phyloP scores from a whole-genome alignment of 169 alveolate genomes.

The Eimeria tenella region DNA sequence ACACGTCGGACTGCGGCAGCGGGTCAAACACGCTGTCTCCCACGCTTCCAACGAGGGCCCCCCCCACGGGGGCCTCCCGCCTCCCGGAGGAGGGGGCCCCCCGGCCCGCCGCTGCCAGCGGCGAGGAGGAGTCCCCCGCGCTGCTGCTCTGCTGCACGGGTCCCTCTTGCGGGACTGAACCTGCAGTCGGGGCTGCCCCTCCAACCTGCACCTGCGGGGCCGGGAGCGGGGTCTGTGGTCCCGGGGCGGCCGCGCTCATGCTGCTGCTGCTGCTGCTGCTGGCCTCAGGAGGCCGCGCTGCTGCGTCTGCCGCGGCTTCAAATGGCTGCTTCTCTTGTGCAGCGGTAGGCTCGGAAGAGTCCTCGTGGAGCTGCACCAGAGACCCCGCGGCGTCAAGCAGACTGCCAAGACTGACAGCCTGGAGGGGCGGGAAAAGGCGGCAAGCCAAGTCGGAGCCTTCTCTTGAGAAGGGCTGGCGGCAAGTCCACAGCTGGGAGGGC shows the following conservation, averaged over 20 bases:
- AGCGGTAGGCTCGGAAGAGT: background rate
- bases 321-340: background rate
- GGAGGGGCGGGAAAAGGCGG: constrained; percentile 16
- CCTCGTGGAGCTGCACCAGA: background rate
- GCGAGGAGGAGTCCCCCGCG: background rate
- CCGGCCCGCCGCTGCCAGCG: background rate
- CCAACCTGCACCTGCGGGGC: background rate
- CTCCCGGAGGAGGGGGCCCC: background rate
- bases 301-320: background rate
- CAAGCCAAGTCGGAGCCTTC: background rate
- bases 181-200: background rate
- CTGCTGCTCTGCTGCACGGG: background rate
- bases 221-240: background rate
- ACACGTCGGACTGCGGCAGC: constrained; percentile 79
- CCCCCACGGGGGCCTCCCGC: background rate
- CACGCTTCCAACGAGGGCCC: background rate
- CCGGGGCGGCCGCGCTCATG: constrained; percentile 4
- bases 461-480: background rate
- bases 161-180: background rate
- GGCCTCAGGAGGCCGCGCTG: constrained; percentile 5
- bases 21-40: constrained; percentile 21
- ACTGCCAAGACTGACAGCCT: constrained; percentile 10
- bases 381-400: constrained; percentile 1
- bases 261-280: no score
- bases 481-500: background rate